Evolutionary conservation across 257 asterid species (phyloP), one percentile per base, ranked within the genome.

Genomic region (Paulownia fortunei): DNA sequence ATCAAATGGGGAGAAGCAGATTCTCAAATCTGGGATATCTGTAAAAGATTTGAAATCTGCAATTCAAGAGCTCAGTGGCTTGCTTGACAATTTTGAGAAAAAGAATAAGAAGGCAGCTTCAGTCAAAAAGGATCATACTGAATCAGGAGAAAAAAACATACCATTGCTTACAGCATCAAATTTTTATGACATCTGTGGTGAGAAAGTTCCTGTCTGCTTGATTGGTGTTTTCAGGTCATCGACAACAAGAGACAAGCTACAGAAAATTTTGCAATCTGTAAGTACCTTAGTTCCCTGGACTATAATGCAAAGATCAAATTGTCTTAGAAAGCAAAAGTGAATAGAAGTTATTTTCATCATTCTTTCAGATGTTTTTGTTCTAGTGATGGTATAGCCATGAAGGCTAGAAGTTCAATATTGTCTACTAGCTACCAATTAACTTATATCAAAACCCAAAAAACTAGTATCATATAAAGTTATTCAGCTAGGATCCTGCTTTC

Each of bases 181-280:
- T 84, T 84, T 92, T 65, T 58, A 86, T 76, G 86, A 84, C 21
- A 66, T 96, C 24, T 96, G 99, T 52, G 85, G 93, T 26, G 91
- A 87, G 23, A 88, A 82, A 79, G 82, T 85, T 51, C 97, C 98
- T 2, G 92, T 96, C n/a, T 96, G 99, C 82, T 56, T 96, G 55
- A 80, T 96, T 27, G 99, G 98, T 7, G 95, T 84, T 67, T 92
- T 87, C 87, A 85, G 92, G 84, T 90, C 98, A 55, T 74, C 94
- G 15, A 85, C 83, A 80, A 80, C 85, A 11, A 86, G 80, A 82
- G 95, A 82, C 32, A 86, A 84, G 83, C 89, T 96, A 10, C 92
- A 88, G 69, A 86, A 84, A 73, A 82, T 96, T 68, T 75, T 96
- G 58, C 85, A 47, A 41, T 87, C 89, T 74, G 98, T 93, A 89